Evolutionary conservation across 352 stramenopile genomes (phyloP).

Genomic region (Phytophthora macrochlamydospora): DNA sequence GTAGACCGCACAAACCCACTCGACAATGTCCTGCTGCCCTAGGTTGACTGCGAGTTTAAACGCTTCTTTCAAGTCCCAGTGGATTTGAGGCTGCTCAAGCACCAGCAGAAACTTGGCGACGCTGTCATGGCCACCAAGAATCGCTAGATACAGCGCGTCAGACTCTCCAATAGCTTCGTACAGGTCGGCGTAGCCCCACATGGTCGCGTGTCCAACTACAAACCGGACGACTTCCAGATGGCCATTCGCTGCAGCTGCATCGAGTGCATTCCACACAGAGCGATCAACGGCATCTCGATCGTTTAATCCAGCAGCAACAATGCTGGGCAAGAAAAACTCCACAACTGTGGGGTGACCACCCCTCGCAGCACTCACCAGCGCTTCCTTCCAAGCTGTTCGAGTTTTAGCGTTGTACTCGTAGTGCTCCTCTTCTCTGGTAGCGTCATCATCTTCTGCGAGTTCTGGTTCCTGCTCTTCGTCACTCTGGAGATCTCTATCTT

Average conservation of each 20-base stretch:
- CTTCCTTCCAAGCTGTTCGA: not conserved
- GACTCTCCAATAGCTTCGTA: not conserved
- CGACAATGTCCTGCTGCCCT: not conserved
- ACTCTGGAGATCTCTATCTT: no score
- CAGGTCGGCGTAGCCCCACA: conserved; percentile 9
- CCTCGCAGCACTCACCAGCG: not conserved
- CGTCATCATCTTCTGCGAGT: no score
- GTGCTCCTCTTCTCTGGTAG: not conserved
- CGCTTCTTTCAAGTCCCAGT: conserved; percentile 11
- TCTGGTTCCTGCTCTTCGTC: no score
- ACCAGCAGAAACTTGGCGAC: conserved; percentile 8
- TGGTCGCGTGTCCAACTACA: conserved; percentile 2
- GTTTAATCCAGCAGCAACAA: not conserved
- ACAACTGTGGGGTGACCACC: not conserved
- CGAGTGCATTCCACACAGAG: not conserved
- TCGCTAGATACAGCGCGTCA: conserved; percentile 7
- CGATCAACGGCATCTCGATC: not conserved
- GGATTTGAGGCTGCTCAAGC: conserved; percentile 2
- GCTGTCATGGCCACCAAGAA: conserved; percentile 6
- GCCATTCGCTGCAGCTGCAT: conserved; percentile 16
- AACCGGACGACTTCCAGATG: conserved; percentile 7
- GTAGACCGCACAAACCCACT: conserved; percentile 3
- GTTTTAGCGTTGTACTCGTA: not conserved
- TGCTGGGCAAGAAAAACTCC: not conserved
- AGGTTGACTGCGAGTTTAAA: conserved; percentile 1